phyloP scores from a whole-genome alignment of 2,329 filamentous ascomycete genomes.

The Penicillium hesseltinei region DNA sequence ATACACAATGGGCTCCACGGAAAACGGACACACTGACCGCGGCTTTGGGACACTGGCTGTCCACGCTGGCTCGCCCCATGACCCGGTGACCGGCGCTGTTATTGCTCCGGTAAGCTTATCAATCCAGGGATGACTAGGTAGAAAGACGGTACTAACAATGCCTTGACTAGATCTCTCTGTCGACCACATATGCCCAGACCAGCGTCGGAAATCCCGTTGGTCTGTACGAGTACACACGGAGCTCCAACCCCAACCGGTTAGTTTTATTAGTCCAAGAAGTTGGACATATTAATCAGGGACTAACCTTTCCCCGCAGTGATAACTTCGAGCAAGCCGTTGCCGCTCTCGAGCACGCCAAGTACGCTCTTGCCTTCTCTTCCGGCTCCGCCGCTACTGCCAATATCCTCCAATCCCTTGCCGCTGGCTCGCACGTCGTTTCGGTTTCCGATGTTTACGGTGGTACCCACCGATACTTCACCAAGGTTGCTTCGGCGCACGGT shows the following conservation, averaged over 20 bases:
- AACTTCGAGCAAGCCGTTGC: slow-evolving; percentile 93
- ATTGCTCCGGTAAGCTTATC: slow-evolving; percentile 68
- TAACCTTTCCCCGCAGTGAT: slow-evolving; percentile 50
- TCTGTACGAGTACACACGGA: slow-evolving; percentile 88
- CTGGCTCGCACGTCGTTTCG: slow-evolving; percentile 90
- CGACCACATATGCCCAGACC: slow-evolving; percentile 92
- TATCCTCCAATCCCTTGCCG: slow-evolving; percentile 87
- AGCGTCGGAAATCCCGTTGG: slow-evolving; percentile 84
- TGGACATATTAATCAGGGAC: background rate
- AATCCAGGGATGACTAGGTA: background rate
- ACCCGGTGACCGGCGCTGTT: slow-evolving; percentile 88
- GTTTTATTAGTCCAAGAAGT: slow-evolving; percentile 17
- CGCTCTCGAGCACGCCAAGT: slow-evolving; percentile 85
- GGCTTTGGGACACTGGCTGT: slow-evolving; percentile 92
- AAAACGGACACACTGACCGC: slow-evolving; percentile 57
- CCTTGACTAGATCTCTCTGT: slow-evolving; percentile 71
- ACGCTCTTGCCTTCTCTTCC: slow-evolving; percentile 91
- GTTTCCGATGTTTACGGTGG: slow-evolving; percentile 98
- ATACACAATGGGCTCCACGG: slow-evolving; percentile 22
- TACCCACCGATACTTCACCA: slow-evolving; percentile 97
- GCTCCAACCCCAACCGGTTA: slow-evolving; percentile 82
- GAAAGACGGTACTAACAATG: slow-evolving; percentile 13
- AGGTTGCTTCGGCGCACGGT: slow-evolving; percentile 91
- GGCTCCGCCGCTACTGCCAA: slow-evolving; percentile 91
- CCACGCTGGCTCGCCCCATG: slow-evolving; percentile 87